These are phyloP conservation scores for Melanomma pulvis-pyrius DNA, from an alignment of 495 filamentous ascomycete species.

Conservation along the genomic window DNA sequence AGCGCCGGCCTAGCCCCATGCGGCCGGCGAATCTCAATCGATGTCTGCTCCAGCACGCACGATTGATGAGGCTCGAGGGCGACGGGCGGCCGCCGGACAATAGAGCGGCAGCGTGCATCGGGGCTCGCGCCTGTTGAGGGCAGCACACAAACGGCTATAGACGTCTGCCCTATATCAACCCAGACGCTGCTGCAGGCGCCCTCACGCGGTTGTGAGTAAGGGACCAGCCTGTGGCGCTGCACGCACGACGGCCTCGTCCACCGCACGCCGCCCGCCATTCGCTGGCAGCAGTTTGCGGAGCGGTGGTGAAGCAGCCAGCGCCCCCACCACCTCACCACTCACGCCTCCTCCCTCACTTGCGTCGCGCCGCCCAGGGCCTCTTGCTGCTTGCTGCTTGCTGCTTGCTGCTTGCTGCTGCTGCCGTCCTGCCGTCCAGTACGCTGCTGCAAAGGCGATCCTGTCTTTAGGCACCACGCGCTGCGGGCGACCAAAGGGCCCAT, in stretches of 20 bases:
- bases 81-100: background rate
- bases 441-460: slow-evolving; percentile 31
- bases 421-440: slow-evolving; percentile 6
- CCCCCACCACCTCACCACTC: slow-evolving; percentile 3
- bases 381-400: too few relatives aligned
- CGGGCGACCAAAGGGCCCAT: background rate
- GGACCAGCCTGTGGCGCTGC: slow-evolving; percentile 22
- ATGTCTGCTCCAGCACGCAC: background rate
- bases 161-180: slow-evolving; percentile 24
- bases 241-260: background rate
- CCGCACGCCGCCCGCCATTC: background rate
- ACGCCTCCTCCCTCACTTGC: slow-evolving; percentile 16
- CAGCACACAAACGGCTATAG: slow-evolving; percentile 15
- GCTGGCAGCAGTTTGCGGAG: slow-evolving; percentile 5
- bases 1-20: slow-evolving; percentile 13
- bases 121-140: slow-evolving; percentile 14
- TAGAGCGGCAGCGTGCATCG: slow-evolving; percentile 14
- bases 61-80: slow-evolving; percentile 26
- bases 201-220: slow-evolving; percentile 25
- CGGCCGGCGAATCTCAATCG: slow-evolving; percentile 16
- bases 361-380: background rate
- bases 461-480: slow-evolving; percentile 30
- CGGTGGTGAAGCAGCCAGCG: background rate
- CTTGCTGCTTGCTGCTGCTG: slow-evolving; percentile 6
- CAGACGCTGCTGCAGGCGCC: slow-evolving; percentile 24